Evolutionary conservation across 768 basidiomycete species (phyloP).

Genomic region (Kwoniella dendrophila): DNA sequence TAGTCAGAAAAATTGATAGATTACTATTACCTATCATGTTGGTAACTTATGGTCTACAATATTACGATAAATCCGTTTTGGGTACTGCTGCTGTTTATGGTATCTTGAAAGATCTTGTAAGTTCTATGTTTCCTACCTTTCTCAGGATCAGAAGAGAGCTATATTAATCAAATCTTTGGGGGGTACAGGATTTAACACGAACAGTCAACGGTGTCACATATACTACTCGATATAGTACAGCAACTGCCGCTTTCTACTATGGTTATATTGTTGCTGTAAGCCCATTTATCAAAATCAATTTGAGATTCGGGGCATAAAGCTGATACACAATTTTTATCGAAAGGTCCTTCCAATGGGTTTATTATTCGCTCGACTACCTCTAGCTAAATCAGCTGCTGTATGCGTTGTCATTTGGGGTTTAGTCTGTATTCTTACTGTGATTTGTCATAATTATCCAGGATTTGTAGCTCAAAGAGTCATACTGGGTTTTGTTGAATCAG

Average conservation of each 20-base stretch:
- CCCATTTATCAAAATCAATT: not conserved
- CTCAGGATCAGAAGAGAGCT: not conserved
- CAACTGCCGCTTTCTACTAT: conserved; percentile 55
- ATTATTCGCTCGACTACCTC: conserved; percentile 39
- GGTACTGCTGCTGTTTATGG: conserved; percentile 54
- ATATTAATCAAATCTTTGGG: not conserved
- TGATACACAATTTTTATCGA: not conserved
- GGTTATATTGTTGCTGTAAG: conserved; percentile 51
- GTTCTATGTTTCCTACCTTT: not conserved
- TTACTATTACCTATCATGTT: conserved; percentile 54
- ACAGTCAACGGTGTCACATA: conserved; percentile 42
- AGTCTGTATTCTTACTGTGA: conserved; percentile 46
- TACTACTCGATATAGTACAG: conserved; percentile 51
- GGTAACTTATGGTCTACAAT: conserved; percentile 50
- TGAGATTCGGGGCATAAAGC: not conserved
- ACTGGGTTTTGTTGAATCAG: conserved; percentile 50
- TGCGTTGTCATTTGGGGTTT: conserved; percentile 50
- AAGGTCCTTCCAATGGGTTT: conserved; percentile 49
- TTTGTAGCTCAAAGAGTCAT: conserved; percentile 53
- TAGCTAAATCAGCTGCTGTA: conserved; percentile 36
- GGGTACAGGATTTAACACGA: conserved; percentile 33
- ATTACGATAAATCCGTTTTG: conserved; percentile 54
- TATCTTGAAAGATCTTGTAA: conserved; percentile 50
- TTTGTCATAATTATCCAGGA: conserved; percentile 40
- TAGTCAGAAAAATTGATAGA: conserved; percentile 43